Evolutionary conservation across 768 basidiomycete species (phyloP), one percentile per base, ranked within the genome.

Genomic region (Trametes elegans): DNA sequence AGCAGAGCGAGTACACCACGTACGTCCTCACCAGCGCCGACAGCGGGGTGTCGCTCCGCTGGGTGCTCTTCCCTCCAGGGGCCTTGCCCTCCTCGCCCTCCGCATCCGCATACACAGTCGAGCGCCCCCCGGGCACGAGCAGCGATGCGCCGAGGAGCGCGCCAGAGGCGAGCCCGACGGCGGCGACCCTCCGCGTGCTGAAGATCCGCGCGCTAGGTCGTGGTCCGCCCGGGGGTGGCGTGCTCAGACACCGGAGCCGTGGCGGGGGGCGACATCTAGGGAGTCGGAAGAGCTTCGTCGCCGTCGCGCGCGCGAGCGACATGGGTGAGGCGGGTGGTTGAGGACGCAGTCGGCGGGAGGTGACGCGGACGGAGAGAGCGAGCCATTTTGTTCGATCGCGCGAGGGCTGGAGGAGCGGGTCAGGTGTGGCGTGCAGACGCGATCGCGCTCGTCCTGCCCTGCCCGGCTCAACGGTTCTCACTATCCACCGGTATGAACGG

Each of bases 1-100:
- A 91, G 65, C 86, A 88, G 68, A 90, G 76, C 6, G 87, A 77
- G 73, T 89, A 96, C 26, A 96, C 93, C 28, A 87, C 66, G 64
- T 94, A 96, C 2, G 90, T 73, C 34, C 93, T 81, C 42, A 90
- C 55, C 19, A 90, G 78, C 21, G 63, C 53, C 7, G 66, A 66
- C 13, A 72, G 62, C 16, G 60, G 54, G 16, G 59, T 50, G 9
- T 35, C 26, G 11, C 52, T 63, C 26, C 59, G 52, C 23, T 39
- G 50, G 7, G 35, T 49, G 24, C 39, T 38, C 32, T 27, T 32
- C 19, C 43, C 27, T 27, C 35, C 47, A 27, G 21, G 31, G 23
- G 23, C 26, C 9, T 50, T 45, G 26, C 34, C 19, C 14, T 51
- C 41, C 7, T 29, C 19, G 7, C 49, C 39, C 9, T 57, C 55